These are phyloP conservation scores for Phaeomoniella chlamydospora DNA, from an alignment of 2,329 filamentous ascomycete genomes.

Conservation along the genomic window DNA sequence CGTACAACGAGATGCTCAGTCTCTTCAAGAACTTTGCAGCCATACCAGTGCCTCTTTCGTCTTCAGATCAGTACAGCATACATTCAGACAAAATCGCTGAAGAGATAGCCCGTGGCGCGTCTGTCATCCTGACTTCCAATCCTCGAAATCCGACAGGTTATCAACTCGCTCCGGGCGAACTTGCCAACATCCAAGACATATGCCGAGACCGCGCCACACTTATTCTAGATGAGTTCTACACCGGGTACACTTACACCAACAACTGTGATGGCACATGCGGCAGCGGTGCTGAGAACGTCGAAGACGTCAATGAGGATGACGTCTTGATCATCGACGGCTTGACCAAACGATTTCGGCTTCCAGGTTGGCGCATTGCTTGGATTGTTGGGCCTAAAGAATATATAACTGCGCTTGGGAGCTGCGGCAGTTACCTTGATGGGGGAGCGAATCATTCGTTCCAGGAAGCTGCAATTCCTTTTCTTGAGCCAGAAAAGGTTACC, in stretches of 20 bases:
- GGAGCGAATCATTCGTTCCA: slow-evolving; percentile 93
- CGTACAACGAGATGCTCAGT: slow-evolving; percentile 94
- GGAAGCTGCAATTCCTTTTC: slow-evolving; percentile 81
- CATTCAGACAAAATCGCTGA: slow-evolving; percentile 86
- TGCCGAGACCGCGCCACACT: slow-evolving; percentile 81
- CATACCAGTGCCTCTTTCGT: slow-evolving; percentile 70
- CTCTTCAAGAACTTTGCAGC: slow-evolving; percentile 89
- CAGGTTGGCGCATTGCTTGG: slow-evolving; percentile 95
- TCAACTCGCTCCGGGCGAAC: slow-evolving; percentile 69
- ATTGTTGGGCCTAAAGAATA: slow-evolving; percentile 93
- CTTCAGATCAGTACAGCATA: slow-evolving; percentile 83
- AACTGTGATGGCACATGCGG: slow-evolving; percentile 84
- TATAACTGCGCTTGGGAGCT: slow-evolving; percentile 82
- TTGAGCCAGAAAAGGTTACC: slow-evolving; percentile 69
- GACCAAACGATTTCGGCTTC: slow-evolving; percentile 91
- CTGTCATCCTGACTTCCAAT: slow-evolving; percentile 87
- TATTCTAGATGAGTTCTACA: slow-evolving; percentile 95
- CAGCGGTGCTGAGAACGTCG: slow-evolving; percentile 75
- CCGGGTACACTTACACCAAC: slow-evolving; percentile 88
- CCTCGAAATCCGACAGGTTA: slow-evolving; percentile 88
- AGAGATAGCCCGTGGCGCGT: slow-evolving; percentile 72
- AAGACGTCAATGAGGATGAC: slow-evolving; percentile 74
- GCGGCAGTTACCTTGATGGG: slow-evolving; percentile 86
- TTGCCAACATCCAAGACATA: slow-evolving; percentile 83
- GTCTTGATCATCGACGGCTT: slow-evolving; percentile 91